Evolutionary conservation across 768 basidiomycete species (phyloP).

Genomic region (Tylopilus vinaceipallidus): DNA sequence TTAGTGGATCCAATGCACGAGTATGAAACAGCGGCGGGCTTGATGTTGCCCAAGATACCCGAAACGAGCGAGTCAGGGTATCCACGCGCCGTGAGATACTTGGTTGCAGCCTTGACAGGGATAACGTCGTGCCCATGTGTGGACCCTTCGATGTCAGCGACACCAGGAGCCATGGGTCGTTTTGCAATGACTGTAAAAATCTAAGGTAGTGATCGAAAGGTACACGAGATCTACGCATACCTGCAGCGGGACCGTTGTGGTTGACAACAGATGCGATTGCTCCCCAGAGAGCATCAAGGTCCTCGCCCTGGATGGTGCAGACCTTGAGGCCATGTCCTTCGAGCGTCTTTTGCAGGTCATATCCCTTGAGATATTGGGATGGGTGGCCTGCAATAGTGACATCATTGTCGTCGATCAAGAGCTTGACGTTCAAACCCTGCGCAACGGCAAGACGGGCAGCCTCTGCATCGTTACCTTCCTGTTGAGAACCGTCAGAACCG

Average conservation of each 20-base stretch:
- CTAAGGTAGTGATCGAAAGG: not conserved
- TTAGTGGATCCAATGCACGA: constrained; percentile 68
- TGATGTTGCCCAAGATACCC: constrained; percentile 62
- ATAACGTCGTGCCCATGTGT: constrained; percentile 85
- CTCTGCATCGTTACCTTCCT: constrained; percentile 90
- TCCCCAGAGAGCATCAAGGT: constrained; percentile 74
- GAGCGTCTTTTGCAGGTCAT: constrained; percentile 66
- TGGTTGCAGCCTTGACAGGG: constrained; percentile 74
- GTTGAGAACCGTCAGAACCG: constrained; percentile 88
- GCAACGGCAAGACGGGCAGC: constrained; percentile 87
- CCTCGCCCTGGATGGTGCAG: constrained; percentile 69
- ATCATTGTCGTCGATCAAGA: constrained; percentile 88
- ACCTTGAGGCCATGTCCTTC: constrained; percentile 83
- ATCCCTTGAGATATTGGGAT: constrained; percentile 81
- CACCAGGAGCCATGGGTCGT: constrained; percentile 64
- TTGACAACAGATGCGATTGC: constrained; percentile 55
- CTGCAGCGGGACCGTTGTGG: constrained; percentile 75
- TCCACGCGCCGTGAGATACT: constrained; percentile 67
- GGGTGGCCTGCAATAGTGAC: constrained; percentile 93
- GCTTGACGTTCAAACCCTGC: constrained; percentile 77
- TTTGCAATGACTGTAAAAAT: constrained; percentile 59
- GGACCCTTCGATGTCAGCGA: constrained; percentile 76
- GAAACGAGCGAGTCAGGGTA: constrained; percentile 47
- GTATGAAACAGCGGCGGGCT: constrained; percentile 54
- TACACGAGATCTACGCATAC: constrained; percentile 35